Conservation (phyloP, 306 rosid genomes). For the Neltuma alba region DNA sequence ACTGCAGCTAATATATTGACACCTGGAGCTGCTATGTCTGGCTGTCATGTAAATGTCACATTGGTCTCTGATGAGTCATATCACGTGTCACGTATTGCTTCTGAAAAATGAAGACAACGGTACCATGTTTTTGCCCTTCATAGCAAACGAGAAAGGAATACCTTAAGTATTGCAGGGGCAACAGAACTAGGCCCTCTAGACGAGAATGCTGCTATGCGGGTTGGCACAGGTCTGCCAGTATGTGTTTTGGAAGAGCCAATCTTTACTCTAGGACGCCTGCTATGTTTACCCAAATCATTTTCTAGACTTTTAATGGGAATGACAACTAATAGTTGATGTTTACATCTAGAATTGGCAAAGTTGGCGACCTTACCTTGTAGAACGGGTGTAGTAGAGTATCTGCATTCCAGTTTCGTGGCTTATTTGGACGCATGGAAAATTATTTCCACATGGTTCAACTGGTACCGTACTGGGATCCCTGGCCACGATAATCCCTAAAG, state of each 20-base stretch:
- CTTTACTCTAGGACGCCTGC: constrained; percentile 46
- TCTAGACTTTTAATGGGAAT: not conserved
- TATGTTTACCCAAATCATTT: not conserved
- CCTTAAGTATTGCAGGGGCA: constrained; percentile 54
- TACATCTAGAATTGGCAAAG: not conserved
- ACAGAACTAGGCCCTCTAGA: constrained; percentile 62
- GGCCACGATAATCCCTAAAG: constrained; percentile 40
- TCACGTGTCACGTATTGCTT: not conserved
- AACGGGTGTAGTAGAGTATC: constrained; percentile 47
- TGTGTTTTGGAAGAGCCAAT: constrained; percentile 45
- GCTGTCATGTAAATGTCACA: constrained; percentile 38
- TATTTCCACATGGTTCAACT: constrained; percentile 18
- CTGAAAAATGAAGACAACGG: not conserved
- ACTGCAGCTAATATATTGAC: constrained; percentile 31
- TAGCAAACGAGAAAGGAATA: not conserved
- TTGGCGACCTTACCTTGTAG: constrained; percentile 40
- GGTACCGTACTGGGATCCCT: constrained; percentile 31
- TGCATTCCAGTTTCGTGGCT: constrained; percentile 47
- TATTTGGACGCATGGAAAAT: constrained; percentile 46
- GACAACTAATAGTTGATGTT: not conserved
- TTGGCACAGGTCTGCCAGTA: constrained; percentile 47
- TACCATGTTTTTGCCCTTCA: not conserved
- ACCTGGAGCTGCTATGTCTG: constrained; percentile 65
- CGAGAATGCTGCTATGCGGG: constrained; percentile 50
- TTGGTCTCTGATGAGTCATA: not conserved